These are phyloP conservation scores for Plasmodium gonderi DNA, from an alignment of 169 alveolate species.

Conservation along the genomic window DNA sequence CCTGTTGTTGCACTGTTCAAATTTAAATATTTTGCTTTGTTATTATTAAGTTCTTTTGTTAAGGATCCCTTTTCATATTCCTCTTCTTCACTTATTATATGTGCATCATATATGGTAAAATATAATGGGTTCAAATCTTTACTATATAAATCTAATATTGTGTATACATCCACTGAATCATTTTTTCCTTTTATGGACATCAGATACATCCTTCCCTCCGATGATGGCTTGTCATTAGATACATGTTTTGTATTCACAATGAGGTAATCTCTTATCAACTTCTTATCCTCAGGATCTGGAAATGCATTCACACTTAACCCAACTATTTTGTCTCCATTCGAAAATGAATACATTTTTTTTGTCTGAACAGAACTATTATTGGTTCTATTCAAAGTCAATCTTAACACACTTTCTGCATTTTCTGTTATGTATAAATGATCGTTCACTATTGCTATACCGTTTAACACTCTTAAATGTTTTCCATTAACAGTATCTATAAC, in stretches of 20 bases:
- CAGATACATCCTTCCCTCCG: slow-evolving; percentile 20
- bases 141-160: slow-evolving; percentile 21
- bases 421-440: slow-evolving; percentile 19
- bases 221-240: slow-evolving; percentile 20
- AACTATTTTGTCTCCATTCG: slow-evolving; percentile 26
- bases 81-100: slow-evolving; percentile 8
- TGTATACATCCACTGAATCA: not conserved
- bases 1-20: not conserved
- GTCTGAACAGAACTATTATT: not conserved
- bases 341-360: not conserved
- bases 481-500: slow-evolving; percentile 25
- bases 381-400: not conserved
- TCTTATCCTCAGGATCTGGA: not conserved
- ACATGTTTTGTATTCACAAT: slow-evolving; percentile 27
- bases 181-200: not conserved
- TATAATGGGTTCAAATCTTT: slow-evolving; percentile 29
- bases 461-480: not conserved
- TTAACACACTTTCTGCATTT: slow-evolving; percentile 13
- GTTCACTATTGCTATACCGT: not conserved
- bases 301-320: not conserved
- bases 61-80: not conserved
- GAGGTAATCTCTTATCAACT: not conserved
- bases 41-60: not conserved
- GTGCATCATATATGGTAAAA: slow-evolving; percentile 31
- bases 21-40: slow-evolving; percentile 25